A percentile compares a stretch with the other conserved stretches of the same genome.
phyloP scores from a whole-genome alignment of 805 yeast species.

The Hagleromyces aurorensis region DNA sequence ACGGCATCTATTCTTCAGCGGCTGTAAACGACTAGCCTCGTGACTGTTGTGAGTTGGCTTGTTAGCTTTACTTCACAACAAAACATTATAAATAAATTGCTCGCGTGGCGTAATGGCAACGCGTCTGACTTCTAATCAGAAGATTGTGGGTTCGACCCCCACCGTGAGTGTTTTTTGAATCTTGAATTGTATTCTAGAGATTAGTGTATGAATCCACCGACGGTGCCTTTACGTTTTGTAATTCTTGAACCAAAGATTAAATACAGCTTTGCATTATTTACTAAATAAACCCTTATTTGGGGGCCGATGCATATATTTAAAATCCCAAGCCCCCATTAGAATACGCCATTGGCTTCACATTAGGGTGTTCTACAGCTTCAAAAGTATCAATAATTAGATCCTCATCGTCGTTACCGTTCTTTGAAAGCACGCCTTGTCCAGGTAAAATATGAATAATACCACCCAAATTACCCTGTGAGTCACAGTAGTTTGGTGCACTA shows the following conservation, averaged over 20 bases:
- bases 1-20: no score
- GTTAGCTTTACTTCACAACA: no score
- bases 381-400: constrained; percentile 53
- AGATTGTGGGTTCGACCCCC: constrained; percentile 52
- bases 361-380: constrained; percentile 83
- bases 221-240: no score
- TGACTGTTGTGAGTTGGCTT: no score
- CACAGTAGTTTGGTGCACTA: constrained; percentile 97
- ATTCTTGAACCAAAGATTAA: no score
- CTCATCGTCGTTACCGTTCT: constrained; percentile 38
- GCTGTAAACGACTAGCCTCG: no score
- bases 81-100: no score
- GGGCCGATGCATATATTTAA: constrained; percentile 8
- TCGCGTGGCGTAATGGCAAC: constrained; percentile 50
- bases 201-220: no score
- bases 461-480: constrained; percentile 82
- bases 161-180: constrained; percentile 37
- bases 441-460: constrained; percentile 69
- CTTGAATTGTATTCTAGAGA: not conserved
- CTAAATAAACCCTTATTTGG: not conserved
- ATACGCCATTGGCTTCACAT: constrained; percentile 91
- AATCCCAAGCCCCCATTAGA: constrained; percentile 42
- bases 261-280: not conserved
- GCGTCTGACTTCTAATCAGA: constrained; percentile 50
- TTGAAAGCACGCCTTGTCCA: constrained; percentile 31